These are phyloP conservation scores for Phytophthora sansomeana DNA, from an alignment of 352 stramenopile species.

Conservation along the genomic window DNA sequence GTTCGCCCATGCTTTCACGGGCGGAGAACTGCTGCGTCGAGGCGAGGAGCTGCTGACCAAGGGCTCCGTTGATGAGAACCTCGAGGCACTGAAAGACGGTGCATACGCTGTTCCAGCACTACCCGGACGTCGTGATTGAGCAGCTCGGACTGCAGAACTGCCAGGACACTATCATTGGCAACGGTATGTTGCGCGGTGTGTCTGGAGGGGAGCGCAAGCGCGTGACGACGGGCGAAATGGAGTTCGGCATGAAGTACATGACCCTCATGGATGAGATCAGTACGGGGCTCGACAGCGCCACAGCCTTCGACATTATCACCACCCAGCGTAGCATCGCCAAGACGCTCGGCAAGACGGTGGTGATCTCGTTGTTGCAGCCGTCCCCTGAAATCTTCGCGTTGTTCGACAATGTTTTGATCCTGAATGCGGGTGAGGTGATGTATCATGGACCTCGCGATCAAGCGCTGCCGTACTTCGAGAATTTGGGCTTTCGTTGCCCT, in stretches of 20 bases:
- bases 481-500: slow-evolving; percentile 33
- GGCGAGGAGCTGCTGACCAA: slow-evolving; percentile 31
- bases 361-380: slow-evolving; percentile 89
- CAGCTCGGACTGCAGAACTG: slow-evolving; percentile 53
- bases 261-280: slow-evolving; percentile 86
- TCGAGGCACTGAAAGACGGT: slow-evolving; percentile 32
- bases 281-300: slow-evolving; percentile 60
- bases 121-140: slow-evolving; percentile 54
- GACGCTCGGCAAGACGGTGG: slow-evolving; percentile 57
- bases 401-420: slow-evolving; percentile 91
- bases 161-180: slow-evolving; percentile 57
- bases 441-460: slow-evolving; percentile 50
- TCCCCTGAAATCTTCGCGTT: slow-evolving; percentile 90
- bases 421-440: slow-evolving; percentile 84
- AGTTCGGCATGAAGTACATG: slow-evolving; percentile 79
- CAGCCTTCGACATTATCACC: slow-evolving; percentile 68
- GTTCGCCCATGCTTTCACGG: slow-evolving; percentile 75
- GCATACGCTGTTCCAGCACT: slow-evolving; percentile 35
- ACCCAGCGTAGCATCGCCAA: slow-evolving; percentile 52
- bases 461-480: slow-evolving; percentile 37
- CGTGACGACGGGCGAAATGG: slow-evolving; percentile 88
- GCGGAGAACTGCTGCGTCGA: slow-evolving; percentile 26
- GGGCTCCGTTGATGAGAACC: slow-evolving; percentile 33
- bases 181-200: slow-evolving; percentile 57
- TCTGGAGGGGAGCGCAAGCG: slow-evolving; percentile 76